Conservation (phyloP, 2,329 filamentous ascomycete species). For the Cercospora sp. region DNA sequence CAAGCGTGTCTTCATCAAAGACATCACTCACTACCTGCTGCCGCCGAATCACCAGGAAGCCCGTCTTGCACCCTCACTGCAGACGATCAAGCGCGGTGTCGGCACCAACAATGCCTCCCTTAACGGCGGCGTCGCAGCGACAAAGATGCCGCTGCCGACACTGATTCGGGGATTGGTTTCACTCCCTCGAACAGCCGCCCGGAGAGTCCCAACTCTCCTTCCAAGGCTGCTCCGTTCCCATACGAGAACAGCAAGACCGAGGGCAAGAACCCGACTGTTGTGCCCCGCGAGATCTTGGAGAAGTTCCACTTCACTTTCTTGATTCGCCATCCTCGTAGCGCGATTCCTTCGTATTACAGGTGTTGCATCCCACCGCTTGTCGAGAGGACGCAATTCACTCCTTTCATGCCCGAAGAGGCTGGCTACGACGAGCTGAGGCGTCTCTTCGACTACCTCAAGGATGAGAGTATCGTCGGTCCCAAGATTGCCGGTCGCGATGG, state of each 20-base stretch:
- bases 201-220: slow-evolving; percentile 28
- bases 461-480: slow-evolving; percentile 69
- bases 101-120: slow-evolving; percentile 49
- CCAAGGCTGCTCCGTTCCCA: slow-evolving; percentile 53
- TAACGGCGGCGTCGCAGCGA: slow-evolving; percentile 34
- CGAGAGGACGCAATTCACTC: slow-evolving; percentile 76
- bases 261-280: slow-evolving; percentile 77
- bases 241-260: slow-evolving; percentile 59
- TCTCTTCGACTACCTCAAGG: slow-evolving; percentile 80
- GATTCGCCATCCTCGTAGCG: slow-evolving; percentile 89
- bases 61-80: slow-evolving; percentile 75
- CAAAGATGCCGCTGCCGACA: slow-evolving; percentile 21
- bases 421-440: slow-evolving; percentile 86
- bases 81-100: slow-evolving; percentile 58
- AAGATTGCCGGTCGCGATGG: slow-evolving; percentile 51
- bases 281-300: slow-evolving; percentile 72
- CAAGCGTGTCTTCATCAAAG: slow-evolving; percentile 96
- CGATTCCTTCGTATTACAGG: slow-evolving; percentile 91
- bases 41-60: slow-evolving; percentile 70
- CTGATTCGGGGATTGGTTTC: slow-evolving; percentile 39
- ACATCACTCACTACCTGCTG: slow-evolving; percentile 90
- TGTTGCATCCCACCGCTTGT: slow-evolving; percentile 89
- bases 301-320: slow-evolving; percentile 94
- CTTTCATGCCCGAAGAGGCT: slow-evolving; percentile 85
- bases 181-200: slow-evolving; percentile 29